Percentiles rank a stretch among this genome's conserved stretches.
phyloP scores from a whole-genome alignment of 2,329 filamentous ascomycete species.

The Diaporthe citri region DNA sequence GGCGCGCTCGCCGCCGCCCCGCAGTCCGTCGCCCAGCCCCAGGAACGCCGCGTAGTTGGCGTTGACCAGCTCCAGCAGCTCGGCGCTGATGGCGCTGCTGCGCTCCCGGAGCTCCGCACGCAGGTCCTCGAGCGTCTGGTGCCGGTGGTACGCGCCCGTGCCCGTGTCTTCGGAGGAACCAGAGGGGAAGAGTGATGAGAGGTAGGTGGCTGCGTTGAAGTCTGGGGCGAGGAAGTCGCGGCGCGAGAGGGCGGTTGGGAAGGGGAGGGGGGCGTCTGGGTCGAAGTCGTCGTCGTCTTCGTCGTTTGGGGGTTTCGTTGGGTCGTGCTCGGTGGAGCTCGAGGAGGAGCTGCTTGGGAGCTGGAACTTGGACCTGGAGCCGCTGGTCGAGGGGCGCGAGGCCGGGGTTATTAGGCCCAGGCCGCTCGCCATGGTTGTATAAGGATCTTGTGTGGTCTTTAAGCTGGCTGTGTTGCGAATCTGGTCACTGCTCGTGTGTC shows the following conservation, averaged over 20 bases:
- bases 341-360: constrained; percentile 47
- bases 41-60: constrained; percentile 94
- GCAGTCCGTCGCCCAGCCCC: constrained; percentile 82
- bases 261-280: constrained; percentile 79
- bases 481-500: neutral
- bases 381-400: constrained; percentile 26
- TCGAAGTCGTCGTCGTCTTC: constrained; percentile 54
- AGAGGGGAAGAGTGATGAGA: constrained; percentile 61
- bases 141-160: constrained; percentile 68
- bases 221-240: constrained; percentile 81
- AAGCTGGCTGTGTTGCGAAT: neutral
- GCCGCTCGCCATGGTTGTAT: constrained; percentile 34
- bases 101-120: constrained; percentile 87
- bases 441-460: neutral
- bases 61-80: constrained; percentile 95
- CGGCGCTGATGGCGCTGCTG: constrained; percentile 82
- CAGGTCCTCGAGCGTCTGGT: constrained; percentile 96
- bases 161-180: constrained; percentile 51
- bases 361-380: constrained; percentile 33
- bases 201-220: constrained; percentile 86
- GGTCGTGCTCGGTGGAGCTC: constrained; percentile 49
- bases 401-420: constrained; percentile 26
- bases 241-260: constrained; percentile 86
- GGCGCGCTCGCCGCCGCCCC: constrained; percentile 90
- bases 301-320: constrained; percentile 49